Base-by-base conservation (phyloP, 768 basidiomycete species). In the Russula foetens region DNA sequence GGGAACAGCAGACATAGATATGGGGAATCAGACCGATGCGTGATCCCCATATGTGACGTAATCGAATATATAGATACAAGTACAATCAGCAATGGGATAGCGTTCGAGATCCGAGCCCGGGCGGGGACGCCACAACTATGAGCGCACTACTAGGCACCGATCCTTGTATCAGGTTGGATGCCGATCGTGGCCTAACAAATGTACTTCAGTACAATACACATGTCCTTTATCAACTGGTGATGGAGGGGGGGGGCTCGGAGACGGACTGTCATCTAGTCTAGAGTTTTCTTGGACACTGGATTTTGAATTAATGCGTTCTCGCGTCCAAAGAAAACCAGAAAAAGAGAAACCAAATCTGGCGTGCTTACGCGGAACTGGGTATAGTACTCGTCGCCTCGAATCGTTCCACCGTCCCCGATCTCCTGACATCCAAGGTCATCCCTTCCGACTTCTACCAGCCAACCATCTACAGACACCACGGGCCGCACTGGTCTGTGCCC, bases 361-460 rank as follows among this genome's bases (percentile, higher is more conserved):
- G n/a, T 11, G 15, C 12, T 19, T 17, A 17, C 15, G 38, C 14
- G 39, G 33, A 29, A 24, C 43, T 7, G 12, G 35, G 35, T 35
- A 5, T 35, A 6, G 24, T 7, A 15, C 15, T 44, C 4, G 3
- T 51, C 47, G 59, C 21, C 58, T 17, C 47, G 23, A 8, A 63
- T 53, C 41, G 2, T 60, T 19, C 75, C 78, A 49, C 80, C 81
- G 23, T 81, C 81, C 56, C 77, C 35, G 9, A 7, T 35, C 35
- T 79, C 79, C 67, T 76, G 82, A 71, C 79, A 85, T 8, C 86
- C 86, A 2, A 90, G 73, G 60, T 76, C 72, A 38, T 81, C 78
- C 54, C 73, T 75, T 9, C 83, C 85, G 54, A 78, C 77, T 69
- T 88, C 86, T 57, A 57, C 47, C 17, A 65, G 28, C 66, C 64